Conservation (phyloP, 2,329 filamentous ascomycete species). For the Aureobasidium sp. region DNA sequence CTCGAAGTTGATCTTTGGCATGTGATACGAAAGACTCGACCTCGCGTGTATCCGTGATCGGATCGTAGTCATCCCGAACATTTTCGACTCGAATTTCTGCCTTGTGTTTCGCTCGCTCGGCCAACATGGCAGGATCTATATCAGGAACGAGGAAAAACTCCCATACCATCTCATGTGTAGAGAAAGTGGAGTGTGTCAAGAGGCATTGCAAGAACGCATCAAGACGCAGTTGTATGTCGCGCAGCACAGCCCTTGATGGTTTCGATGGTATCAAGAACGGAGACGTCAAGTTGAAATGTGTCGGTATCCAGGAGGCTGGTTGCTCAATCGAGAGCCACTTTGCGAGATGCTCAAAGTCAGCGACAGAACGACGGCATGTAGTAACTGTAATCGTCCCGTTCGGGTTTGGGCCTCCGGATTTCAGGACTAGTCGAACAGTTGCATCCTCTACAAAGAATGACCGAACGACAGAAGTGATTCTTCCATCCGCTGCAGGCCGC, state of each 20-base stretch:
- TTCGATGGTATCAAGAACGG: constrained; percentile 91
- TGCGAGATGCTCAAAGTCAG: constrained; percentile 85
- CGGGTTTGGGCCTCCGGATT: constrained; percentile 80
- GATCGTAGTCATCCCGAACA: constrained; percentile 80
- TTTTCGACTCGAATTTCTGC: constrained; percentile 74
- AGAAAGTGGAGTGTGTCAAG: constrained; percentile 81
- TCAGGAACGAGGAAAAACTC: constrained; percentile 98
- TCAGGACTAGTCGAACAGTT: constrained; percentile 83
- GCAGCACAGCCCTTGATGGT: constrained; percentile 76
- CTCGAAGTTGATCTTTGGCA: constrained; percentile 79
- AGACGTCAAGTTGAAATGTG: constrained; percentile 65
- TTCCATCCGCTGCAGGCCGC: constrained; percentile 60
- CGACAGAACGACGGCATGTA: constrained; percentile 77
- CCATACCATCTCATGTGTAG: constrained; percentile 96
- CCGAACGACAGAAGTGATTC: constrained; percentile 85
- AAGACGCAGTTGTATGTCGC: constrained; percentile 77
- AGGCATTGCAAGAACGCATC: constrained; percentile 85
- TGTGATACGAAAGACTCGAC: constrained; percentile 90
- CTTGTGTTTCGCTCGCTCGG: constrained; percentile 78
- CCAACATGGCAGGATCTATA: constrained; percentile 81
- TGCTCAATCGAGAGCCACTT: constrained; percentile 79
- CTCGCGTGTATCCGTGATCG: constrained; percentile 69
- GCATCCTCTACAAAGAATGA: constrained; percentile 97
- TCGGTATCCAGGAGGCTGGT: constrained; percentile 89
- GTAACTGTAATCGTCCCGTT: constrained; percentile 84